Evolutionary conservation across 1,139 yeast genomes (phyloP).

Genomic region (Komagataea norvegica): DNA sequence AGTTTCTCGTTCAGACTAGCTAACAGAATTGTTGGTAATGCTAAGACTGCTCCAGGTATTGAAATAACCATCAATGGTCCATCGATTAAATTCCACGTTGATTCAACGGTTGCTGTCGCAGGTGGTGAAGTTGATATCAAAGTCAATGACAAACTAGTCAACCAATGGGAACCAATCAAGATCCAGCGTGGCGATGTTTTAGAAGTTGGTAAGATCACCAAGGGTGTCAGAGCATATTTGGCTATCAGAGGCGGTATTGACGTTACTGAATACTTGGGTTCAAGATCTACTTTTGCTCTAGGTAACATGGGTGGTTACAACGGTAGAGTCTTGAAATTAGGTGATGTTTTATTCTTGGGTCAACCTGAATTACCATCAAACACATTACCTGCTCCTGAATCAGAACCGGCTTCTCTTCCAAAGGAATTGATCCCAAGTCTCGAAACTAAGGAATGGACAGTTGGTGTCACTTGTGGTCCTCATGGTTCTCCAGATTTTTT

Average conservation of each 20-base stretch:
- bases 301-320: constrained; percentile 94
- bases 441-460: constrained; percentile 61
- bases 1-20: constrained; percentile 84
- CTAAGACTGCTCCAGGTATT: constrained; percentile 75
- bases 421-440: constrained; percentile 50
- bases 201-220: constrained; percentile 69
- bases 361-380: constrained; percentile 68
- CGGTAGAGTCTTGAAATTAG: constrained; percentile 85
- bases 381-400: constrained; percentile 64
- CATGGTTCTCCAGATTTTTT: constrained; percentile 97
- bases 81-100: constrained; percentile 74
- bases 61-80: constrained; percentile 91
- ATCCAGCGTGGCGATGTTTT: constrained; percentile 73
- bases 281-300: constrained; percentile 93
- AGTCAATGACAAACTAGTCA: constrained; percentile 55
- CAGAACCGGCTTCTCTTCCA: constrained; percentile 58
- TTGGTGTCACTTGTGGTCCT: constrained; percentile 95
- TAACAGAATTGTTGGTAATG: constrained; percentile 85
- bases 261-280: constrained; percentile 88
- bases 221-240: constrained; percentile 87
- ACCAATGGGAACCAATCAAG: constrained; percentile 65
- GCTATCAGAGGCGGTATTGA: constrained; percentile 92
- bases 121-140: constrained; percentile 76
- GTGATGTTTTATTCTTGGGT: constrained; percentile 85
- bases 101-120: constrained; percentile 70